Conservation (phyloP, 129 eudicot species). For the Flaveria brownii region DNA sequence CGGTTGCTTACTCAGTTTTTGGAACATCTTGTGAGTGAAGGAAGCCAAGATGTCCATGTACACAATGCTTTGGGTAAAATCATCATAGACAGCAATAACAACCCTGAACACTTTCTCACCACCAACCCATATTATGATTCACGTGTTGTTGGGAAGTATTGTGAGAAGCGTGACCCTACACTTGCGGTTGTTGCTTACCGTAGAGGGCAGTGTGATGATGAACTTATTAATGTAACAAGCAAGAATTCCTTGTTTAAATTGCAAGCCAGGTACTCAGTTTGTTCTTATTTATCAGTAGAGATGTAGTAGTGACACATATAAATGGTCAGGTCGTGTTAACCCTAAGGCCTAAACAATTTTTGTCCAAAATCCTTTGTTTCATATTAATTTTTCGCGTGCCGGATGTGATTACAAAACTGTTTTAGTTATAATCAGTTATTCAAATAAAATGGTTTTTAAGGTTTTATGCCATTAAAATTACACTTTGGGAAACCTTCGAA, state of each 20-base stretch:
- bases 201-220: slow-evolving; percentile 93
- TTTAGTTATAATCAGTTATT: neutral
- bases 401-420: neutral
- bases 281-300: neutral
- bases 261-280: slow-evolving; percentile 72
- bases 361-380: neutral
- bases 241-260: slow-evolving; percentile 84
- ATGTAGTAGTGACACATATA: neutral
- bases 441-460: neutral
- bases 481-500: neutral
- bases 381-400: neutral
- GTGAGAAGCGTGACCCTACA: slow-evolving; percentile 97
- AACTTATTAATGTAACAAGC: slow-evolving; percentile 79
- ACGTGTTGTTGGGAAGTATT: slow-evolving; percentile 92
- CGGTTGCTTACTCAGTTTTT: slow-evolving; percentile 86
- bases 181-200: slow-evolving; percentile 96
- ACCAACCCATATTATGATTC: slow-evolving; percentile 93
- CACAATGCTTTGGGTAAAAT: slow-evolving; percentile 95
- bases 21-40: slow-evolving; percentile 97
- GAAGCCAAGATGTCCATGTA: slow-evolving; percentile 95
- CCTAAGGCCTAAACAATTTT: neutral
- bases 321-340: neutral
- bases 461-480: neutral
- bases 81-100: slow-evolving; percentile 85
- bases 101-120: slow-evolving; percentile 88